Evolutionary conservation across 352 stramenopile genomes (phyloP).

Genomic region (Phytophthora litchii): DNA sequence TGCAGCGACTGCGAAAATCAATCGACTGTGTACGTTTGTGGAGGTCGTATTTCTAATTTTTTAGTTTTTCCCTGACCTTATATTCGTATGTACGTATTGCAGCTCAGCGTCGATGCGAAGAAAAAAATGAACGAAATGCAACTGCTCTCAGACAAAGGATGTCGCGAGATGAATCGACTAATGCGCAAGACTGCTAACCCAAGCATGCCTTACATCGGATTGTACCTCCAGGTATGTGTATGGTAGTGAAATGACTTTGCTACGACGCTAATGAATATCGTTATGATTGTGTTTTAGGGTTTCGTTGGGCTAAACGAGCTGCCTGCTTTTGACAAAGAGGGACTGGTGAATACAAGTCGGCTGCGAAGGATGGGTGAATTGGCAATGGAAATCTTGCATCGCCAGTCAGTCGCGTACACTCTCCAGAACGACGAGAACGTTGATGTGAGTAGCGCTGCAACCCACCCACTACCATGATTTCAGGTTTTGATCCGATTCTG

Average conservation of each 20-base stretch:
- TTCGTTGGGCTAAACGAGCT: conserved; percentile 85
- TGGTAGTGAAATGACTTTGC: not conserved
- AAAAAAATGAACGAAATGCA: conserved; percentile 84
- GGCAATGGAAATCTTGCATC: conserved; percentile 79
- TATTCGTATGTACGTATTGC: conserved; percentile 10
- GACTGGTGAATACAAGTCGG: conserved; percentile 73
- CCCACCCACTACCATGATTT: not conserved
- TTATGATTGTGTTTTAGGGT: conserved; percentile 38
- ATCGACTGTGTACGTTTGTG: conserved; percentile 68
- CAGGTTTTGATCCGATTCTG: not conserved
- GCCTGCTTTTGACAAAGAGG: conserved; percentile 69
- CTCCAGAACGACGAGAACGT: conserved; percentile 61
- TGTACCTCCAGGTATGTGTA: conserved; percentile 77
- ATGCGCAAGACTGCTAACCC: conserved; percentile 78
- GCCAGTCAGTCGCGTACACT: conserved; percentile 71
- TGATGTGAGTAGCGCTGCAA: conserved; percentile 49
- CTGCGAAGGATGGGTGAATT: conserved; percentile 77
- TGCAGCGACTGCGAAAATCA: conserved; percentile 77
- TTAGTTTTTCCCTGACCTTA: not conserved
- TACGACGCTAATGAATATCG: conserved; percentile 8
- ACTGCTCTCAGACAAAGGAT: conserved; percentile 79
- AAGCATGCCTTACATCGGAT: conserved; percentile 87
- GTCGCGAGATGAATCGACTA: conserved; percentile 85
- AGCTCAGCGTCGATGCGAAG: conserved; percentile 68
- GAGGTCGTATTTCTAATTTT: conserved; percentile 1